Percentiles rank a stretch among this genome's conserved stretches.
Conservation (phyloP, 106 monocot species). For the Hemerocallis citrina region DNA sequence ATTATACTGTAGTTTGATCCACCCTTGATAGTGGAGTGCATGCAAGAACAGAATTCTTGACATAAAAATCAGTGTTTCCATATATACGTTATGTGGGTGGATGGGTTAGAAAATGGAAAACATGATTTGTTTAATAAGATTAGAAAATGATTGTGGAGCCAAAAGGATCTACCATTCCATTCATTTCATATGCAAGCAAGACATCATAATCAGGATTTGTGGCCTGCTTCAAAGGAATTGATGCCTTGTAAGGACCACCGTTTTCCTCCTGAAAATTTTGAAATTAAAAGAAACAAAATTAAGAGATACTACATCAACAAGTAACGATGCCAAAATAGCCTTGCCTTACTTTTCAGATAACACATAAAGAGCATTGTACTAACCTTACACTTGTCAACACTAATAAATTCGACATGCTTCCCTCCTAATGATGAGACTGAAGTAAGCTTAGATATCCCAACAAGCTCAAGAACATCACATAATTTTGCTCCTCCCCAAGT, state of each 20-base stretch:
- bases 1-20: too few relatives aligned
- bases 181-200: constrained; percentile 95
- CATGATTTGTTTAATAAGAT: too few relatives aligned
- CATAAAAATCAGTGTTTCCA: too few relatives aligned
- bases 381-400: constrained; percentile 76
- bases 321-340: too few relatives aligned
- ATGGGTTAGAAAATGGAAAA: too few relatives aligned
- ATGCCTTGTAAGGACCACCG: constrained; percentile 88
- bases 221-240: constrained; percentile 66
- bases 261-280: constrained; percentile 63
- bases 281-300: not conserved
- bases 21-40: too few relatives aligned
- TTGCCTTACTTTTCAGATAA: too few relatives aligned
- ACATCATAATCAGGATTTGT: constrained; percentile 84
- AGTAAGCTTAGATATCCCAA: constrained; percentile 55
- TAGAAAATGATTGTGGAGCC: too few relatives aligned
- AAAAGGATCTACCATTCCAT: constrained; percentile 89
- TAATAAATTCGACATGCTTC: constrained; percentile 79
- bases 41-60: too few relatives aligned
- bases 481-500: constrained; percentile 88
- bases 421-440: constrained; percentile 48
- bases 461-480: constrained; percentile 67
- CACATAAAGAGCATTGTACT: too few relatives aligned
- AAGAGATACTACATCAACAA: not conserved
- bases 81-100: too few relatives aligned